Evolutionary conservation across 208 protist species (phyloP).

Genomic region (Trichomonas vaginalis): DNA sequence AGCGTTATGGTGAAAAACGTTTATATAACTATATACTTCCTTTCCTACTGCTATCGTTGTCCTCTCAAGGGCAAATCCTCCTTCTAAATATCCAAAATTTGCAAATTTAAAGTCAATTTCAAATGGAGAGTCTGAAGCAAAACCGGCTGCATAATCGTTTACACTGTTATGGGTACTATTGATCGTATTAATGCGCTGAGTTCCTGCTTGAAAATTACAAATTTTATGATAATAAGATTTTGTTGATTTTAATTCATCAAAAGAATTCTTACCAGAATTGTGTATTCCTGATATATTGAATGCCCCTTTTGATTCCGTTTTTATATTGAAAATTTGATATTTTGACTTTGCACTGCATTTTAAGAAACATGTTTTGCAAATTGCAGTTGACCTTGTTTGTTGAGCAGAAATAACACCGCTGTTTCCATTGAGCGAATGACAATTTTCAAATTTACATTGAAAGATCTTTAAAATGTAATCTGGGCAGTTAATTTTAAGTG

Average conservation of each 20-base stretch:
- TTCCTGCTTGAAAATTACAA: background rate
- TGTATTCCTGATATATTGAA: background rate
- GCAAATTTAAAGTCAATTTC: background rate
- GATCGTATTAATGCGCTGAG: background rate
- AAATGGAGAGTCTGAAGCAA: background rate
- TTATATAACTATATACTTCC: background rate
- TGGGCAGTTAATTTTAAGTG: background rate
- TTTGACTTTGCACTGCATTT: background rate
- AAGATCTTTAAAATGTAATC: background rate
- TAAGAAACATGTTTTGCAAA: background rate
- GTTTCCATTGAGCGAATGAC: background rate
- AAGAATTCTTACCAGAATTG: background rate
- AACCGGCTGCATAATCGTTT: background rate
- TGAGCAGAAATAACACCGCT: background rate
- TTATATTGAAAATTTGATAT: background rate
- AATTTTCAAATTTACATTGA: background rate
- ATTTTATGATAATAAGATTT: background rate
- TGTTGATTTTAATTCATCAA: background rate
- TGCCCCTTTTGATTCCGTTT: background rate
- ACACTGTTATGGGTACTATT: background rate
- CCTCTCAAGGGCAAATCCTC: background rate
- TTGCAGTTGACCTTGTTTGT: background rate
- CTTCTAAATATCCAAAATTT: background rate
- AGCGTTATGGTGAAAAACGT: background rate
- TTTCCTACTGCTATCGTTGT: background rate